Conservation (phyloP, 441 rosid genomes). For the Brassica hybrid region DNA sequence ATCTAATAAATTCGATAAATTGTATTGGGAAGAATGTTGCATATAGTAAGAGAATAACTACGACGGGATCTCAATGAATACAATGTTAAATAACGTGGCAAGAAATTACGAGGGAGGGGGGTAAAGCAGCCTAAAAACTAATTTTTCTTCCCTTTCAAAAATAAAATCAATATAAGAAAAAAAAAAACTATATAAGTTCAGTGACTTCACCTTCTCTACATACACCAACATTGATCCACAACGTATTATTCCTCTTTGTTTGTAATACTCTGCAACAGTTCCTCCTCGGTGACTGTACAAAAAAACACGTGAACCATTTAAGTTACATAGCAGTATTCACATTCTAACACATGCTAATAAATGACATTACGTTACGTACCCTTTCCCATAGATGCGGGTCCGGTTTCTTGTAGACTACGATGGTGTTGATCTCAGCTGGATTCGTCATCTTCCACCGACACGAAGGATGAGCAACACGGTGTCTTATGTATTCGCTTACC, state of each 20-base stretch:
- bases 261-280: constrained; percentile 80
- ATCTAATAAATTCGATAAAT: background rate
- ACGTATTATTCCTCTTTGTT: constrained; percentile 55
- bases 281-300: constrained; percentile 77
- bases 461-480: constrained; percentile 57
- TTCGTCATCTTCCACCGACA: constrained; percentile 87
- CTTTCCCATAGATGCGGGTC: constrained; percentile 80
- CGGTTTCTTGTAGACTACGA: constrained; percentile 65
- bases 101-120: constrained; percentile 8
- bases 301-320: background rate
- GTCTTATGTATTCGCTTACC: constrained; percentile 58
- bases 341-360: background rate
- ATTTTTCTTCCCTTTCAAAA: constrained; percentile 25
- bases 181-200: constrained; percentile 39
- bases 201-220: constrained; percentile 74
- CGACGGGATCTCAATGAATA: constrained; percentile 29
- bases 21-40: background rate
- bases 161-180: constrained; percentile 27
- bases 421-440: constrained; percentile 52
- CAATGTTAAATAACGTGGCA: constrained; percentile 23
- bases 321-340: background rate
- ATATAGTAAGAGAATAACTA: background rate
- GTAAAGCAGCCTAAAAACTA: constrained; percentile 21
- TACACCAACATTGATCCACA: constrained; percentile 70
- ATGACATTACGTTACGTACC: constrained; percentile 49